Base-by-base conservation (phyloP, 371 early-diverging fungal genomes). In the Mucor racemosus region DNA sequence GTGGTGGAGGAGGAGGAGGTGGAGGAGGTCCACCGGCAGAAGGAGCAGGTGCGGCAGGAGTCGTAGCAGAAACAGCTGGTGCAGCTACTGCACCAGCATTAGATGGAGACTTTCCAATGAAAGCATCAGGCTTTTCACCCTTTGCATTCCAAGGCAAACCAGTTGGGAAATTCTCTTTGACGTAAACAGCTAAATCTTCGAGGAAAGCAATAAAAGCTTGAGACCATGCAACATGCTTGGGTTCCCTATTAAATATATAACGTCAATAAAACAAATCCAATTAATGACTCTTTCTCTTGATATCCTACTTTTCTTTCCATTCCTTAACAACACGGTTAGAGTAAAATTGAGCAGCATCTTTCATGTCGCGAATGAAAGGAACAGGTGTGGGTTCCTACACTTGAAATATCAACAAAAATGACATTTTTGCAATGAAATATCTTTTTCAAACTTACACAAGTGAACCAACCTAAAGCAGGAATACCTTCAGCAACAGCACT, bases 401-500 rank as follows among this genome's bases (percentile, higher is more conserved):
- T 38, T 7, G 15, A n/a, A 3, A 40, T 36, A 19, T 7, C 7
- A 9, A 40, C 33, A n/a, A 58, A 26, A 8, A 10, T 38, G 3
- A n/a, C 4, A 3, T 21, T 11, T 17, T 7, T 21, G n/a, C 40
- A 7, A 21, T 4, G 36, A 21, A 41, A 7, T 44, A 14, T 0
- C n/a, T 26, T 67, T 36, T 55, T 60, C 11, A 26, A 33, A 69
- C 90, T 72, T 85, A 92, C 93, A 53, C 93, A 86, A 7, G 91
- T 88, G 31, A 97, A 94, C 99, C 99, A 98, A 31, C 95, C 95
- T 46, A 97, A 84, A 35, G 95, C 96, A 36, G 92, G 86, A 50
- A 93, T 87, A 74, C 97, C 96, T 69, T 97, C 97, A 39, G 92
- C 90, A 8, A 98, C 91, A 10, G 90, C 79, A 35, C 91, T 88